phyloP scores from a whole-genome alignment of 2,329 filamentous ascomycete species.

The Stenocarpella maydis region DNA sequence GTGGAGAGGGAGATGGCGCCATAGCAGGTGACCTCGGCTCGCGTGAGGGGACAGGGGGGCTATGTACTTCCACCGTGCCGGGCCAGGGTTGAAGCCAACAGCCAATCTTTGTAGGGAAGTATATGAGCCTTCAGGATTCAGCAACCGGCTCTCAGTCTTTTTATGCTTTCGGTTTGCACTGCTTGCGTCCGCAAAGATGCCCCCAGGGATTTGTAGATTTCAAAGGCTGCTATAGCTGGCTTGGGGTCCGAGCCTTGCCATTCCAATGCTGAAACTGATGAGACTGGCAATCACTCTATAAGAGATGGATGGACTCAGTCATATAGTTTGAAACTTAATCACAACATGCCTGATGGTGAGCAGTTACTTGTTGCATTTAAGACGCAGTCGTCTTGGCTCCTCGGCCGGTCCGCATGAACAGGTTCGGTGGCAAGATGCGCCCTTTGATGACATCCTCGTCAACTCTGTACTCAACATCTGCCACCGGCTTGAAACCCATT shows the following conservation, averaged over 20 bases:
- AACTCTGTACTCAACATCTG: constrained; percentile 52
- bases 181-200: background rate
- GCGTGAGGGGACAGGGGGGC: constrained; percentile 19
- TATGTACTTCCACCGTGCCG: no score
- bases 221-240: background rate
- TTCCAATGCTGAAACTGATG: background rate
- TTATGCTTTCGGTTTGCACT: background rate
- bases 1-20: constrained; percentile 13
- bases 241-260: no score
- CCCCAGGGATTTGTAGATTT: no score
- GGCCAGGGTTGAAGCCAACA: background rate
- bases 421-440: constrained; percentile 50
- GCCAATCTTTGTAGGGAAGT: background rate
- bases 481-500: constrained; percentile 53
- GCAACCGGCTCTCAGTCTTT: background rate
- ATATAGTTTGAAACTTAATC: background rate
- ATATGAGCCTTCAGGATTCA: no score
- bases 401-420: constrained; percentile 55
- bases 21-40: constrained; percentile 12
- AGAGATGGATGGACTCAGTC: no score
- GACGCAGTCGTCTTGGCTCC: background rate
- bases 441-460: constrained; percentile 51
- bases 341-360: background rate
- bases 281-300: background rate
- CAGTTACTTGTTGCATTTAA: background rate